These are phyloP conservation scores for Prosopis cineraria DNA, from an alignment of 306 rosid genomes.

Conservation along the genomic window DNA sequence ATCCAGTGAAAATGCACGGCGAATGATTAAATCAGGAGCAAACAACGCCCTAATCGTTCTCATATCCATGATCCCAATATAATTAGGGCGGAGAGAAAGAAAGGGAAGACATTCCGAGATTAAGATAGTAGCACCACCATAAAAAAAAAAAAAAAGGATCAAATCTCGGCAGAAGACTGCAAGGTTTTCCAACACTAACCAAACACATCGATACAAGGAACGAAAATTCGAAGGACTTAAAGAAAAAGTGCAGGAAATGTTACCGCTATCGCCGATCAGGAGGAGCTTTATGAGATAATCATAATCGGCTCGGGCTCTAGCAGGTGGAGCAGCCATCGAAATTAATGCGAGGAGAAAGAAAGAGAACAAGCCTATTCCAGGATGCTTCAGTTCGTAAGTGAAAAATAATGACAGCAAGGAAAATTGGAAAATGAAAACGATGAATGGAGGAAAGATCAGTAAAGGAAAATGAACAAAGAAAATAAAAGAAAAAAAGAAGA, in stretches of 20 bases:
- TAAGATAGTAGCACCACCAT: neutral
- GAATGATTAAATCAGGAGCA: constrained; percentile 7
- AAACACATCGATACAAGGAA: neutral
- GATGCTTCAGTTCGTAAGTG: neutral
- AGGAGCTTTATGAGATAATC: constrained; percentile 95
- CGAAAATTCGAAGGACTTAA: neutral
- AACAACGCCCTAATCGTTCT: neutral
- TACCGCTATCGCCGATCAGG: constrained; percentile 97
- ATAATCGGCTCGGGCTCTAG: constrained; percentile 95
- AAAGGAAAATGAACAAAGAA: neutral
- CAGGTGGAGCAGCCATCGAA: constrained; percentile 88
- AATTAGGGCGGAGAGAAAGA: constrained; percentile 2
- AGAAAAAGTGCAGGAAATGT: neutral
- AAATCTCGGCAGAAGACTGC: neutral
- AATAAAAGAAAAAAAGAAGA: neutral
- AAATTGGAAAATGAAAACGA: neutral
- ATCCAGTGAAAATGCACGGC: neutral
- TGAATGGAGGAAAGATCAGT: neutral
- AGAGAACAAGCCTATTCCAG: constrained; percentile 28
- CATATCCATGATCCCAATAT: neutral
- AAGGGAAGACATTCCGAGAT: neutral
- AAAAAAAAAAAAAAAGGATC: constrained; percentile 20
- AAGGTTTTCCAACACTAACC: neutral
- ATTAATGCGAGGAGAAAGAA: neutral
- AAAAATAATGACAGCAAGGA: neutral